phyloP scores from a whole-genome alignment of 1,284 basidiomycete species.

The Ustilago nuda region DNA sequence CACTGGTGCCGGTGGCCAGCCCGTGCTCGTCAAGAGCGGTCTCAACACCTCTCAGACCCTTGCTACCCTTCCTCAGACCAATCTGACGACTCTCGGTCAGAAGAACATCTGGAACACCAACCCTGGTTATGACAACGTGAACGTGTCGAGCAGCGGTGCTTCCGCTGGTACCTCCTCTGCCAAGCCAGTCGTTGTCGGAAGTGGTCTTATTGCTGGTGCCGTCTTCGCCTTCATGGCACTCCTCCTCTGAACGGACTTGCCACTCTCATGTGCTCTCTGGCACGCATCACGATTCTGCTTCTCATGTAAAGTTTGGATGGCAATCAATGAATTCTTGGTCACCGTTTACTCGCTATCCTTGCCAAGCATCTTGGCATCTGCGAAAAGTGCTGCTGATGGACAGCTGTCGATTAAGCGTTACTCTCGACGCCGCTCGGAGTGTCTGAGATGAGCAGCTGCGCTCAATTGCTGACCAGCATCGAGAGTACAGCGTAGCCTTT shows the following conservation, averaged over 20 bases:
- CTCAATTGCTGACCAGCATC: neutral
- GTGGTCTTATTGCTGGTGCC: conserved; percentile 20
- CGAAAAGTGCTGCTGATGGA: too few relatives aligned
- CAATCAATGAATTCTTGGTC: neutral
- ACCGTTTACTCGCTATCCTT: neutral
- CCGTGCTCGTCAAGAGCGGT: conserved; percentile 57
- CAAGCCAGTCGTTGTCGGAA: conserved; percentile 21
- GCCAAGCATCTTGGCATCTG: too few relatives aligned
- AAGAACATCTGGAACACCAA: conserved; percentile 65
- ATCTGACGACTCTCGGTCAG: conserved; percentile 54
- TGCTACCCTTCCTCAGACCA: conserved; percentile 29
- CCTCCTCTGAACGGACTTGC: conserved; percentile 11
- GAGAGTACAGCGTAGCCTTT: too few relatives aligned
- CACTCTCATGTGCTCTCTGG: neutral
- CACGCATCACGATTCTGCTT: too few relatives aligned
- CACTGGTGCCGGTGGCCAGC: conserved; percentile 64
- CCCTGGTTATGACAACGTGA: conserved; percentile 48
- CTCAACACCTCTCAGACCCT: conserved; percentile 57
- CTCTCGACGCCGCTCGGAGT: neutral
- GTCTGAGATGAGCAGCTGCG: neutral
- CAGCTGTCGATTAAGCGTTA: neutral
- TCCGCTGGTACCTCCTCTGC: conserved; percentile 13
- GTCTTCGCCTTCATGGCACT: conserved; percentile 16
- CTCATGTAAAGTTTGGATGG: neutral
- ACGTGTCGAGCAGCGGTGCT: conserved; percentile 23